phyloP scores from a whole-genome alignment of 148 eudicot genomes.

The Camellia japonica region DNA sequence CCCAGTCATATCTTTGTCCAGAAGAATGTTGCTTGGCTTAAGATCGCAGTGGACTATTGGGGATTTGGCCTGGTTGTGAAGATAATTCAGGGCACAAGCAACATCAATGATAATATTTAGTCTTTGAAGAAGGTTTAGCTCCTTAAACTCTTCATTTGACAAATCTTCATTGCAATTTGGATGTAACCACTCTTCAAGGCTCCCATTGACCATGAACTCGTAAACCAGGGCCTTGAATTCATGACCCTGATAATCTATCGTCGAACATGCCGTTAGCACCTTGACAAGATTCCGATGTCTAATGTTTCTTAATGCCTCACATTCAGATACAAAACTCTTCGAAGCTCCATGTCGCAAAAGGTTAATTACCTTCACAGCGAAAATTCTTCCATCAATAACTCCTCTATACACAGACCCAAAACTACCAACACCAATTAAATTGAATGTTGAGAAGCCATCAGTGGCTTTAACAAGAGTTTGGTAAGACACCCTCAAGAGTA shows the following conservation, averaged over 20 bases:
- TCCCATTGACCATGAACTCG: not conserved
- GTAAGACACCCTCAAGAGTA: not conserved
- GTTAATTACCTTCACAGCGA: not conserved
- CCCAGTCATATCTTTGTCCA: not conserved
- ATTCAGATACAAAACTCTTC: not conserved
- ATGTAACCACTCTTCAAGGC: not conserved
- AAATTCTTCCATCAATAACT: not conserved
- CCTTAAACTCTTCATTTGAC: not conserved
- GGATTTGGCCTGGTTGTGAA: not conserved
- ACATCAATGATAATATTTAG: not conserved
- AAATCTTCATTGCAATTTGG: not conserved
- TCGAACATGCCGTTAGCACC: not conserved
- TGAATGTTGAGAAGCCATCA: not conserved
- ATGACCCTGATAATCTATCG: not conserved
- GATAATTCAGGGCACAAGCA: conserved; percentile 7
- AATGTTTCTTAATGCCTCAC: not conserved
- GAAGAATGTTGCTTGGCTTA: conserved; percentile 1
- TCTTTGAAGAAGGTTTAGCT: not conserved
- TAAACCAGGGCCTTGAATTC: conserved; percentile 6
- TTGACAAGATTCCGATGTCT: conserved; percentile 1
- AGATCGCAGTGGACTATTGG: not conserved
- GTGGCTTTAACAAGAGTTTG: not conserved
- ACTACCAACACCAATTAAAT: not conserved
- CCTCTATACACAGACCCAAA: not conserved
- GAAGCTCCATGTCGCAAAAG: not conserved